Base-by-base conservation (phyloP, 2,329 filamentous ascomycete species). In the Pseudogymnoascus sp. region DNA sequence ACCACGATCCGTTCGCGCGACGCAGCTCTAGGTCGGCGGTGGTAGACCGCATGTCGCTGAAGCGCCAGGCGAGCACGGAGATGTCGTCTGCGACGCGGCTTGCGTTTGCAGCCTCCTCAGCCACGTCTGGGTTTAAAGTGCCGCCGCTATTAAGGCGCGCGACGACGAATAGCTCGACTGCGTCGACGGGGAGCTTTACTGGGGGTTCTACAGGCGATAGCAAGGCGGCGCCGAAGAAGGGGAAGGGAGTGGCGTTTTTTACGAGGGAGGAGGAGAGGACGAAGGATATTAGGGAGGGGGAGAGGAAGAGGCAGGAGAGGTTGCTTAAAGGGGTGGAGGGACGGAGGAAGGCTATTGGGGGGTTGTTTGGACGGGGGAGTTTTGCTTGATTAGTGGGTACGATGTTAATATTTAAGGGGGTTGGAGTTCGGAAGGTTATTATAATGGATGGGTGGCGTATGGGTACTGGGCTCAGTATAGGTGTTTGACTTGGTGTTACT, bases 11-110 rank as follows among this genome's bases (percentile, higher is more conserved):
- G 8, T 72, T 72, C 26, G 66, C 69, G 64, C 65, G 69, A 11
- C 70, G 69, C 31, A 72, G 73, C 81, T 83, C 69, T 62, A 75
- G 67, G 59, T 74, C 72, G 63, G 72, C 77, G 15, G 79, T 92
- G 59, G 83, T 93, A 57, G 89, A 95, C 74, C 87, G 90, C 61
- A 86, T 93, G 65, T 82, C 80, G 17, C 78, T 92, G 36, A 88
- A 88, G 70, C 85, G 87, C 47, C 74, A 74, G 40, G 74, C 74
- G 15, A 79, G 78, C 0, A 77, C 75, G 11, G 73, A 67, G 40
- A 59, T 71, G 36, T 71, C 74, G 2, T 64, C 71, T 31, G 69
- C 69, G 37, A 68, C 70, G 17, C 80, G 79, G 21, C 76, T 87
- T 62, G 86, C 86, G 2, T 89, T 89, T 71, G 67, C 70, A n/a